Conservation (phyloP, 371 early-diverging fungal species). For the Phascolomyces articulosus region DNA sequence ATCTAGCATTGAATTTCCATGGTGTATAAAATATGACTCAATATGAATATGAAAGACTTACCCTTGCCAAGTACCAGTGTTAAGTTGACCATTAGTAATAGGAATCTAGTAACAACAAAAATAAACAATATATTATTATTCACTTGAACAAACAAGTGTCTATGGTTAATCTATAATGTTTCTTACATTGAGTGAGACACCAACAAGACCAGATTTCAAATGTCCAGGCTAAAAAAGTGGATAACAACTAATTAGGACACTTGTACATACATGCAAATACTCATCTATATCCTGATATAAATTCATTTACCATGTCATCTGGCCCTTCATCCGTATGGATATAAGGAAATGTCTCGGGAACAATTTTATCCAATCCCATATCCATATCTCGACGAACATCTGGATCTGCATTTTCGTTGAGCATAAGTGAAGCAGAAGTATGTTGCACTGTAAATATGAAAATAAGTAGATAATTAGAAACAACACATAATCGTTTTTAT, state of each 20-base stretch:
- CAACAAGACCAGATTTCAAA: conserved; percentile 83
- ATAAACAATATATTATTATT: too few species aligned
- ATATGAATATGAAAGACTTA: conserved; percentile 26
- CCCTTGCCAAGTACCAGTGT: conserved; percentile 94
- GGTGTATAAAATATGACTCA: too few species aligned
- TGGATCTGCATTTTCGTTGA: conserved; percentile 87
- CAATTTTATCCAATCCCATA: conserved; percentile 66
- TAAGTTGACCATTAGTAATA: conserved; percentile 76
- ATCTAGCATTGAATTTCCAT: too few species aligned
- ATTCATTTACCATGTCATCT: conserved; percentile 59
- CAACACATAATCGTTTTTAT: neutral
- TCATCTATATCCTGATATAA: too few species aligned
- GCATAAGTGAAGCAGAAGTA: conserved; percentile 85
- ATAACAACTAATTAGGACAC: too few species aligned
- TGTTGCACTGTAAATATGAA: conserved; percentile 70
- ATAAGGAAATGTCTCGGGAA: conserved; percentile 80
- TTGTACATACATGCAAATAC: too few species aligned
- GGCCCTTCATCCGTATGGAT: conserved; percentile 78
- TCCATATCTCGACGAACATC: conserved; percentile 49
- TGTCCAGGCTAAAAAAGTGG: conserved; percentile 73
- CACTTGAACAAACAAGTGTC: too few species aligned
- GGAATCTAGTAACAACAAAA: conserved; percentile 56
- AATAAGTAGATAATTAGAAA: conserved; percentile 1
- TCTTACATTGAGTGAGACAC: conserved; percentile 71
- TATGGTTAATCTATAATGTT: too few species aligned